Percentiles rank a stretch among this genome's conserved stretches.
Conservation (phyloP, 129 eudicot species). For the Arctium lappa region DNA sequence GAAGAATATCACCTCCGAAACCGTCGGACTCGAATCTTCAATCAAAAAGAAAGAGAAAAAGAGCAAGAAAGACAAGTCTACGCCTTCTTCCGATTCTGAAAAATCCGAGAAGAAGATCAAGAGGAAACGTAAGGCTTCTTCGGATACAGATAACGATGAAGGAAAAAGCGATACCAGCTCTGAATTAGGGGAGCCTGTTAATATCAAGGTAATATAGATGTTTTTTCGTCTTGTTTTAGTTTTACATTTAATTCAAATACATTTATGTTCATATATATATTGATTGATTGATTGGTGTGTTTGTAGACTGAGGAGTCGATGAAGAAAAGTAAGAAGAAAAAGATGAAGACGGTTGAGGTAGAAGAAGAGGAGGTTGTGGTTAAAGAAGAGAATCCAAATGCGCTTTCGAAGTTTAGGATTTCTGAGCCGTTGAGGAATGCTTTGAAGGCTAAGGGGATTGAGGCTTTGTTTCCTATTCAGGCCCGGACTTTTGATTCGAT, state of each 20-base stretch:
- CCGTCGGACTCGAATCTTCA: slow-evolving; percentile 34
- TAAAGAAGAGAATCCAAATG: slow-evolving; percentile 59
- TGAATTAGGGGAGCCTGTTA: slow-evolving; percentile 58
- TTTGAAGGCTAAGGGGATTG: slow-evolving; percentile 69
- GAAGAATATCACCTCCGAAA: slow-evolving; percentile 27
- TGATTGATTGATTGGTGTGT: not conserved
- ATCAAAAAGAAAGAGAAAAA: slow-evolving; percentile 49
- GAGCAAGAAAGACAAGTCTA: slow-evolving; percentile 44
- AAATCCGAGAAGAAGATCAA: slow-evolving; percentile 39
- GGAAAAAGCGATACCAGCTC: slow-evolving; percentile 73
- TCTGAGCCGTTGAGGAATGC: slow-evolving; percentile 71
- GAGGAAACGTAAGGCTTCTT: slow-evolving; percentile 64
- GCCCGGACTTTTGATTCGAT: slow-evolving; percentile 71
- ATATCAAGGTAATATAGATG: slow-evolving; percentile 29
- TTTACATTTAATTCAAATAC: not conserved
- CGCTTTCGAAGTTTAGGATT: slow-evolving; percentile 61
- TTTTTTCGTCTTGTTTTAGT: not conserved
- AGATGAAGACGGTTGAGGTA: slow-evolving; percentile 40
- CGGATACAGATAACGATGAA: slow-evolving; percentile 37
- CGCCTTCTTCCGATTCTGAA: slow-evolving; percentile 30
- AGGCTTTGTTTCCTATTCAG: slow-evolving; percentile 87
- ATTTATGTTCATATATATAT: not conserved
- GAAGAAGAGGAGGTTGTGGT: slow-evolving; percentile 33
- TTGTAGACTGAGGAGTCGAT: slow-evolving; percentile 35
- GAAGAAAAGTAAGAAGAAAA: slow-evolving; percentile 55